phyloP scores from a whole-genome alignment of 805 yeast species.

The Nakazawaea molendinolei region DNA sequence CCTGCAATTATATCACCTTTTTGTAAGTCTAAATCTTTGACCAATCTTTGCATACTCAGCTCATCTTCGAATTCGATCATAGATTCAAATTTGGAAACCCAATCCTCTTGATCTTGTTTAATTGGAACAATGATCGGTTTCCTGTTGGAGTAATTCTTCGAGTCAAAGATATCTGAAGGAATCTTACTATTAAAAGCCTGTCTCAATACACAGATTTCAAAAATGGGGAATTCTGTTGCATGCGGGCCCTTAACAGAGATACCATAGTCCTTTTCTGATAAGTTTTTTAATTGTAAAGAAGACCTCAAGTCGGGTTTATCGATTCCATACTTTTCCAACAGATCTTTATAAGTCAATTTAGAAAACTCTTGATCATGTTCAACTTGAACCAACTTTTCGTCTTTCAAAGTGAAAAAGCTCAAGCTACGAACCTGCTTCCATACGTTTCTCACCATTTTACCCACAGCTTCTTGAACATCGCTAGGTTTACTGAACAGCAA shows the following conservation, averaged over 20 bases:
- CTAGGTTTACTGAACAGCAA: slow-evolving; percentile 72
- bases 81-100: slow-evolving; percentile 34
- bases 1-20: slow-evolving; percentile 75
- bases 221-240: slow-evolving; percentile 47
- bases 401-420: slow-evolving; percentile 31
- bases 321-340: slow-evolving; percentile 70
- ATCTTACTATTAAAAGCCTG: slow-evolving; percentile 31
- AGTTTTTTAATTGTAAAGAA: slow-evolving; percentile 37
- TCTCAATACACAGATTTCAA: slow-evolving; percentile 67
- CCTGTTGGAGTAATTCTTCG: slow-evolving; percentile 43
- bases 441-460: slow-evolving; percentile 42
- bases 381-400: slow-evolving; percentile 25
- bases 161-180: slow-evolving; percentile 33
- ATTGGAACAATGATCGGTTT: slow-evolving; percentile 54
- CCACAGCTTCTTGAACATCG: slow-evolving; percentile 64
- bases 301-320: slow-evolving; percentile 93
- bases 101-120: slow-evolving; percentile 31
- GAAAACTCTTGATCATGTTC: slow-evolving; percentile 26
- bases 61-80: slow-evolving; percentile 25
- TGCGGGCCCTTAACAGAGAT: slow-evolving; percentile 26
- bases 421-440: slow-evolving; percentile 45
- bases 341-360: slow-evolving; percentile 58
- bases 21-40: slow-evolving; percentile 32
- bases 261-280: slow-evolving; percentile 23
- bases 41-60: slow-evolving; percentile 19